Base-by-base conservation (phyloP, 1,284 basidiomycete genomes). In the Trametes sp. region DNA sequence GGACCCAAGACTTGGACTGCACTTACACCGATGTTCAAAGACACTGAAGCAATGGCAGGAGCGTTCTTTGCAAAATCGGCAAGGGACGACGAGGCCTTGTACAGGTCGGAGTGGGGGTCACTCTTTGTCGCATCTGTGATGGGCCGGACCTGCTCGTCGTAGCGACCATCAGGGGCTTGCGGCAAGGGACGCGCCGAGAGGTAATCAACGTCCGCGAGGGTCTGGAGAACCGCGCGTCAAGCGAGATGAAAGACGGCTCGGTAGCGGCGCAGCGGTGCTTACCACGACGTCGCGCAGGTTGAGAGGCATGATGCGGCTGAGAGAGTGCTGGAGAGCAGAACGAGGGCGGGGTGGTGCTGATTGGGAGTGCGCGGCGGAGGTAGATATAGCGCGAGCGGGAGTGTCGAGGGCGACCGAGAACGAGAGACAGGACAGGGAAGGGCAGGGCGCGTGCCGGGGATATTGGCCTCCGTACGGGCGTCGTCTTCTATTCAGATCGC, bases 121-220 rank as follows among this genome's bases (percentile, higher is more conserved):
- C 42, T 44, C 35, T 53, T 62, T 21, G 64, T 57, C 0, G 65
- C 49, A 8, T 63, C 68, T 10, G 69, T 64, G 48, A 69, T 58
- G 8, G 71, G 67, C 46, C 60, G 58, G n/a, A 70, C 71, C 35
- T 72, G 67, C 28, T 61, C 53, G 48, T 72, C 65, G 60, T 74
- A 74, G 46, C 68, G 69, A 46, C 70, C 70, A 42, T 74, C 71
- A 26, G 68, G 69, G 8, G 71, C 64, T 23, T 52, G 61, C 29
- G 72, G 72, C 13, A 71, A 54, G 5, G 64, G 61, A 13, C 71
- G 69, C 4, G 57, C 56, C 3, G 70, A 54, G 28, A 74, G 66
- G 44, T 67, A 64, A 24, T 64, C 57, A 9, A 59, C 56, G 51
- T 74, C 72, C 9, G 68, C 66, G 33, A 68, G 55, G 29, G 68